Conservation (phyloP, 2,329 filamentous ascomycete species). For the Phoma sp. region DNA sequence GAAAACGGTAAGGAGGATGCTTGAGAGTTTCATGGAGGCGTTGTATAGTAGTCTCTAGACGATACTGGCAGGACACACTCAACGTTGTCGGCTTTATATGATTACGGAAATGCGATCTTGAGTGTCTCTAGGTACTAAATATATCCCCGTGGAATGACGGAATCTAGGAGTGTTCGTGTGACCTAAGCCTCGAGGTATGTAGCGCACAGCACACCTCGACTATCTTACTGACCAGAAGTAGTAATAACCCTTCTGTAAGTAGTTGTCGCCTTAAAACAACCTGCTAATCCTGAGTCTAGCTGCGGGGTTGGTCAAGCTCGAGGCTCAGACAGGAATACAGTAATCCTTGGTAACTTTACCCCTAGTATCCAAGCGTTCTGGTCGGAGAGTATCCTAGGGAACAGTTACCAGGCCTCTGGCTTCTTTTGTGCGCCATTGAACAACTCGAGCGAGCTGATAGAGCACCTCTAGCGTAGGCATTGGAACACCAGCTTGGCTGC, state of each 20-base stretch:
- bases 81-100: no score
- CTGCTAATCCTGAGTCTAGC: not conserved
- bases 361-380: not conserved
- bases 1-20: not conserved
- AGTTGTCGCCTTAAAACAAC: not conserved
- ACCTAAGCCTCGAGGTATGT: slow-evolving; percentile 12
- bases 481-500: slow-evolving; percentile 54
- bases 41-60: not conserved
- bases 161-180: slow-evolving; percentile 1
- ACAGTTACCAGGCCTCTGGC: slow-evolving; percentile 48
- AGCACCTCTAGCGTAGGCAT: slow-evolving; percentile 58
- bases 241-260: not conserved
- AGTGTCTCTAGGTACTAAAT: not conserved
- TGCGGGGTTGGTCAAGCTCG: not conserved
- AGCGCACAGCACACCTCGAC: not conserved
- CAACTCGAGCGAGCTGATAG: slow-evolving; percentile 55
- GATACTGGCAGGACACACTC: no score
- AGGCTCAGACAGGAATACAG: not conserved
- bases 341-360: not conserved
- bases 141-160: slow-evolving; percentile 1
- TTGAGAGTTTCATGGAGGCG: not conserved
- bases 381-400: slow-evolving; percentile 14
- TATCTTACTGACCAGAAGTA: not conserved
- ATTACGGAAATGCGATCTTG: no score
- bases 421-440: slow-evolving; percentile 59